Evolutionary conservation across 2,329 filamentous ascomycete species (phyloP), one percentile per base, ranked within the genome.

Genomic region (Trichoderma sp.): DNA sequence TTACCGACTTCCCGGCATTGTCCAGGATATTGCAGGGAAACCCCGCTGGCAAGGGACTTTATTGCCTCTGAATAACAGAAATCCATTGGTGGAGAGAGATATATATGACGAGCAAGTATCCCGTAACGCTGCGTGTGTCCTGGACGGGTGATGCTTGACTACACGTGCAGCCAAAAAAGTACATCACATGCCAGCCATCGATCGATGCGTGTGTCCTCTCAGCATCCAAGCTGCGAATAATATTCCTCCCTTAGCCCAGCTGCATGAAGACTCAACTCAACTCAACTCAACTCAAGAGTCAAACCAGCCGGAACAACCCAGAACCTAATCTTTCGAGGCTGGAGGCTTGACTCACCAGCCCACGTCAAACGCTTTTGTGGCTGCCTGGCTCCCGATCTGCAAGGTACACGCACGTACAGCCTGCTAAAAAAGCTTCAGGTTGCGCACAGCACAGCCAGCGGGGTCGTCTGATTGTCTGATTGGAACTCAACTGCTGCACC

Each of bases 351-450:
- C 63, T 66, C 63, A 65, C 38, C 18, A 65, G 45, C 45, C 18
- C 1, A 8, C 45, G 45, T 50, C 45, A 50, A 53, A 53, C n/a
- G n/a, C n/a, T 7, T n/a, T 21, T 41, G 67, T 71, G 53, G 67
- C 67, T 71, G 67, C 67, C 67, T 69, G 66, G 66, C 31, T 27
- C n/a, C 35, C 4, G n/a, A 66, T 21, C 66, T 69, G 66, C 66
- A 69, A 69, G 66, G 66, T 60, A 71, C 67, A 45, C 59, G 50
- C 67, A 56, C 53, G 41, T 21, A 24, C 33, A 45, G 29, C n/a
- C 21, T 56, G 69, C 38, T 21, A n/a, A 53, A 53, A 21, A 53
- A 53, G 50, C 50, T 53, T 53, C 50, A 53, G n/a, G 50, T 21
- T 24, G 69, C 63, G 35, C 69, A 72, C 56, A 33, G 38, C 59